phyloP scores from a whole-genome alignment of 1,139 yeast genomes.

The Tardiomyces digboiensis region DNA sequence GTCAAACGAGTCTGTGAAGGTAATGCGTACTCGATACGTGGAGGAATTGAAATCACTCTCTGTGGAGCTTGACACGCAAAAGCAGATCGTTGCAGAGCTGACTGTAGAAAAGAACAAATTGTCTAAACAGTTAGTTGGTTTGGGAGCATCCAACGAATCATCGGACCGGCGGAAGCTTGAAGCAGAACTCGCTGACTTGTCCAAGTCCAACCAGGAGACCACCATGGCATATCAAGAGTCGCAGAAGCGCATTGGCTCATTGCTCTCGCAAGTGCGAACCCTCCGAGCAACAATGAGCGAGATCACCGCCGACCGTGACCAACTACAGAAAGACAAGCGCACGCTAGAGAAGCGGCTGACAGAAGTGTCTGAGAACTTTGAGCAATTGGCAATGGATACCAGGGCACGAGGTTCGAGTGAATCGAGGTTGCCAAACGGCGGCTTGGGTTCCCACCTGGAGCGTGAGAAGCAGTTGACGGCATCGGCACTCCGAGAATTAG shows the following conservation, averaged over 20 bases:
- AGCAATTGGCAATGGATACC: conserved; percentile 2
- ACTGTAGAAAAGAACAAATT: conserved; percentile 56
- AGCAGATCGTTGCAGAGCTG: conserved; percentile 35
- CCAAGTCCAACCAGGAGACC: conserved; percentile 39
- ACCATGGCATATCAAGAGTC: conserved; percentile 29
- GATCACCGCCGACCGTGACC: conserved; percentile 28
- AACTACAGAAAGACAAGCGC: conserved; percentile 27
- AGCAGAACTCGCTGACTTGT: conserved; percentile 40
- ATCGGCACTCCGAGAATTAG: conserved; percentile 5
- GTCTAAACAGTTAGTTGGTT: conserved; percentile 50
- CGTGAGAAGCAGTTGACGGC: conserved; percentile 9
- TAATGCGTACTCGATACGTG: conserved; percentile 33
- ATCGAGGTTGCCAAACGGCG: conserved; percentile 2
- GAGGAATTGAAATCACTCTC: conserved; percentile 52
- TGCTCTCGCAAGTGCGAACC: conserved; percentile 23
- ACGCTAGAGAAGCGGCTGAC: conserved; percentile 27
- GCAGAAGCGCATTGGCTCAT: conserved; percentile 26
- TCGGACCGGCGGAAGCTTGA: conserved; percentile 36
- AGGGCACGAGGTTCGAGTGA: not conserved
- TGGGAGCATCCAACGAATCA: conserved; percentile 40
- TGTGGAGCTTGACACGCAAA: conserved; percentile 49
- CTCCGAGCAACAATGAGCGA: conserved; percentile 27
- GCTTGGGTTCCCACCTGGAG: conserved; percentile 10
- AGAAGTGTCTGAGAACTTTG: conserved; percentile 12
- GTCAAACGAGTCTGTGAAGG: conserved; percentile 13